These are phyloP conservation scores for Skeletonema costatum DNA, from an alignment of 108 stramenopile genomes.

Conservation along the genomic window DNA sequence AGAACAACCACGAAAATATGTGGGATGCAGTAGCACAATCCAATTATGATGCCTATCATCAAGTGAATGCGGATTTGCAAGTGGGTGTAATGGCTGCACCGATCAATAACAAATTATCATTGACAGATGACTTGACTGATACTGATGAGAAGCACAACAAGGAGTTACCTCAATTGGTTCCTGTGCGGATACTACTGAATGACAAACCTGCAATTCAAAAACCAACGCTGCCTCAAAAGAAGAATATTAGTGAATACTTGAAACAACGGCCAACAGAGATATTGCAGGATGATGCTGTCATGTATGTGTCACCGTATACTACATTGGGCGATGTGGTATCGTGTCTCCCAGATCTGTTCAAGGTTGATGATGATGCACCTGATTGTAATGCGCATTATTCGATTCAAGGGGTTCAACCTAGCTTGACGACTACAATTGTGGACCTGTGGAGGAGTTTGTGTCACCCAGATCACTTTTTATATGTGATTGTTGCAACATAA, in stretches of 20 bases:
- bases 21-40: constrained; percentile 66
- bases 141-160: constrained; percentile 1
- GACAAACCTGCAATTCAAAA: constrained; percentile 62
- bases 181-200: constrained; percentile 69
- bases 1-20: constrained; percentile 62
- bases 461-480: constrained; percentile 84
- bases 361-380: neutral
- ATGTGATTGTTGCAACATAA: constrained; percentile 36
- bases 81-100: constrained; percentile 1
- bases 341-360: constrained; percentile 57
- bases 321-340: constrained; percentile 55
- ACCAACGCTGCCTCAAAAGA: constrained; percentile 26
- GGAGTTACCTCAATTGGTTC: constrained; percentile 45
- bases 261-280: constrained; percentile 15
- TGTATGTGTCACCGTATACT: constrained; percentile 22
- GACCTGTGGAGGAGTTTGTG: constrained; percentile 71
- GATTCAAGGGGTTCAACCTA: constrained; percentile 68
- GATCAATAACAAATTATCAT: constrained; percentile 5
- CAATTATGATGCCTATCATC: constrained; percentile 52
- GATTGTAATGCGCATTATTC: constrained; percentile 34
- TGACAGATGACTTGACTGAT: neutral
- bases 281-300: constrained; percentile 1
- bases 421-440: constrained; percentile 48
- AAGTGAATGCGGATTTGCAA: constrained; percentile 53
- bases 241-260: neutral